These are phyloP conservation scores for Mycena sp. DNA, from an alignment of 1,284 basidiomycete species.

Conservation along the genomic window DNA sequence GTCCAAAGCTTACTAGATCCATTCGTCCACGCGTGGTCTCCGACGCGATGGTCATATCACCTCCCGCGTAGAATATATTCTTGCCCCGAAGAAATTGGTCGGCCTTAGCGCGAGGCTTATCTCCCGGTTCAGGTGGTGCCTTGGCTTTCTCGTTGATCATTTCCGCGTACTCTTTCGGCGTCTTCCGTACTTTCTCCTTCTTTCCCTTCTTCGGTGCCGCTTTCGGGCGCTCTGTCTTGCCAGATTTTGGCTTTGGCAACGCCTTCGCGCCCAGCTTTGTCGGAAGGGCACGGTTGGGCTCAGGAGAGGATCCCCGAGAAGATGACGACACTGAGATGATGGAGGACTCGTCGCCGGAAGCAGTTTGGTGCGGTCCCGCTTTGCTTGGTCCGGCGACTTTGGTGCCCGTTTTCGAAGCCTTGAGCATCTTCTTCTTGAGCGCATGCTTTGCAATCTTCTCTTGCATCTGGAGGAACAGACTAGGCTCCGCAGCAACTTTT, in stretches of 20 bases:
- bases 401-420: conserved; percentile 22
- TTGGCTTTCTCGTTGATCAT: conserved; percentile 39
- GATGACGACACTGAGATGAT: conserved; percentile 43
- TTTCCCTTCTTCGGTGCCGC: conserved; percentile 18
- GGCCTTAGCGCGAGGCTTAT: conserved; percentile 5
- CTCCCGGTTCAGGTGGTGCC: not conserved
- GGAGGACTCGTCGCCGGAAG: conserved; percentile 33
- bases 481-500: conserved; percentile 1
- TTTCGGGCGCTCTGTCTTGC: too few species aligned
- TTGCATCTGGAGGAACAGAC: conserved; percentile 12
- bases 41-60: conserved; percentile 62
- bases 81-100: conserved; percentile 56
- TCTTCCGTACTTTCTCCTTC: conserved; percentile 24
- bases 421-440: conserved; percentile 11
- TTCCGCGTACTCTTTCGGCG: conserved; percentile 51
- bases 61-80: conserved; percentile 66
- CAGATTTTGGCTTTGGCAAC: conserved; percentile 18
- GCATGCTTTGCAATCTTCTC: conserved; percentile 2
- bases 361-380: conserved; percentile 20
- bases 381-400: conserved; percentile 38
- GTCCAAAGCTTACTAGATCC: conserved; percentile 60
- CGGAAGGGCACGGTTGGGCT: conserved; percentile 14
- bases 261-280: conserved; percentile 22
- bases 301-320: conserved; percentile 38
- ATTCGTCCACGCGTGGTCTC: conserved; percentile 62